Conservation (phyloP, 1,284 basidiomycete species). For the Austroboletus niveus region DNA sequence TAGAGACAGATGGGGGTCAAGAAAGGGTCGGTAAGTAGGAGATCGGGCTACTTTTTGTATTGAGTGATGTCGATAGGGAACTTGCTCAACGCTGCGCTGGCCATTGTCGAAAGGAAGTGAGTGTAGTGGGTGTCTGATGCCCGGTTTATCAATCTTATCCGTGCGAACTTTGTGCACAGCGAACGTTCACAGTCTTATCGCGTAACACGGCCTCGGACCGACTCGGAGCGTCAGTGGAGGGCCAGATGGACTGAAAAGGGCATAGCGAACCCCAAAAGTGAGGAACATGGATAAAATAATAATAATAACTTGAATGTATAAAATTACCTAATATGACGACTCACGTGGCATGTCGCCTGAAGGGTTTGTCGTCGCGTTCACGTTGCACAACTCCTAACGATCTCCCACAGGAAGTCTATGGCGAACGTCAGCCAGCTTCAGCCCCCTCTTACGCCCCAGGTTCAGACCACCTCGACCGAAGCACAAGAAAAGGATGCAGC, state of each 20-base stretch:
- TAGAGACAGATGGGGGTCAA: conserved; percentile 28
- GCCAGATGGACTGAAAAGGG: too few species aligned
- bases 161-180: conserved; percentile 23
- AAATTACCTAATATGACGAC: conserved; percentile 6
- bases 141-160: conserved; percentile 19
- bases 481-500: conserved; percentile 44
- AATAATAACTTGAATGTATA: too few species aligned
- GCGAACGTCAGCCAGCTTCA: conserved; percentile 41
- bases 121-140: not conserved
- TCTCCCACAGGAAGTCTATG: conserved; percentile 13
- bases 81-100: conserved; percentile 35
- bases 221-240: too few species aligned
- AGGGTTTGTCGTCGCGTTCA: not conserved
- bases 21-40: conserved; percentile 1
- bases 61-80: conserved; percentile 77
- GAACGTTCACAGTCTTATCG: too few species aligned
- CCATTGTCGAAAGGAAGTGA: conserved; percentile 32
- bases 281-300: too few species aligned
- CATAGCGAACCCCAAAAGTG: too few species aligned
- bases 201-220: too few species aligned
- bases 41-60: conserved; percentile 60
- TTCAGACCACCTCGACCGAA: conserved; percentile 34
- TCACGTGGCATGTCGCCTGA: conserved; percentile 10
- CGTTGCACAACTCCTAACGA: not conserved
- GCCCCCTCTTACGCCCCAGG: conserved; percentile 28